These are phyloP conservation scores for Noccaea caerulescens DNA, from an alignment of 345 rosid genomes.

Conservation along the genomic window DNA sequence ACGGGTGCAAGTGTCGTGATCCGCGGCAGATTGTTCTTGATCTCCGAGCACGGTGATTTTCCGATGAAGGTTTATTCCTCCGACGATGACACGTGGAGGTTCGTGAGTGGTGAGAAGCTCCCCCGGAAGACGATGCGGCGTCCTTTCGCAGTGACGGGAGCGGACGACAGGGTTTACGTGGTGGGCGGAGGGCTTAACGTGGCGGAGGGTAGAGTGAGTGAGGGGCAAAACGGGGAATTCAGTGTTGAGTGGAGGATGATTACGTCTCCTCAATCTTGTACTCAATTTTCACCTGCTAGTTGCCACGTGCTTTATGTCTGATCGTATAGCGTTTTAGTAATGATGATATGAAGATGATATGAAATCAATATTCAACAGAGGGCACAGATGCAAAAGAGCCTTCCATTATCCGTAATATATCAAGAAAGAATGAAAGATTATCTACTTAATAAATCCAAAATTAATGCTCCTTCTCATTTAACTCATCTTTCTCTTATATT, in stretches of 20 bases:
- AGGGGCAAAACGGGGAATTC: constrained; percentile 41
- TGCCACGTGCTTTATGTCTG: constrained; percentile 64
- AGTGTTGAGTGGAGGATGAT: constrained; percentile 56
- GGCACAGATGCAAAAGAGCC: too few relatives aligned
- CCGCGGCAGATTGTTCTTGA: constrained; percentile 51
- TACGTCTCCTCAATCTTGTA: constrained; percentile 48
- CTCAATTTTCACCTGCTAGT: constrained; percentile 55
- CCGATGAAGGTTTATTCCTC: constrained; percentile 64
- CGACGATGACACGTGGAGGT: constrained; percentile 57
- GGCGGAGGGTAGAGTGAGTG: constrained; percentile 53
- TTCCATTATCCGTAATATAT: too few relatives aligned
- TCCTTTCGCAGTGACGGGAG: constrained; percentile 59
- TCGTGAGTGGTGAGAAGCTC: constrained; percentile 59
- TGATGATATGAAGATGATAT: too few relatives aligned
- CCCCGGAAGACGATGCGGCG: constrained; percentile 53
- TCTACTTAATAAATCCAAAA: too few relatives aligned
- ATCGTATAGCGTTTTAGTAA: too few relatives aligned
- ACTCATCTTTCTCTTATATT: too few relatives aligned
- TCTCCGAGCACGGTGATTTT: constrained; percentile 69
- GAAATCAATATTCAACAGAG: too few relatives aligned
- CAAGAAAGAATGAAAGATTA: too few relatives aligned
- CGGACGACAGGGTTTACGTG: constrained; percentile 57
- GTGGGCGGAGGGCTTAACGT: constrained; percentile 60
- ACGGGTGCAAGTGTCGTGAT: constrained; percentile 62
- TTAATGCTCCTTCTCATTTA: too few relatives aligned